Conservation (phyloP, 1,139 yeast species). For the Zygotorulaspora mrakii region DNA sequence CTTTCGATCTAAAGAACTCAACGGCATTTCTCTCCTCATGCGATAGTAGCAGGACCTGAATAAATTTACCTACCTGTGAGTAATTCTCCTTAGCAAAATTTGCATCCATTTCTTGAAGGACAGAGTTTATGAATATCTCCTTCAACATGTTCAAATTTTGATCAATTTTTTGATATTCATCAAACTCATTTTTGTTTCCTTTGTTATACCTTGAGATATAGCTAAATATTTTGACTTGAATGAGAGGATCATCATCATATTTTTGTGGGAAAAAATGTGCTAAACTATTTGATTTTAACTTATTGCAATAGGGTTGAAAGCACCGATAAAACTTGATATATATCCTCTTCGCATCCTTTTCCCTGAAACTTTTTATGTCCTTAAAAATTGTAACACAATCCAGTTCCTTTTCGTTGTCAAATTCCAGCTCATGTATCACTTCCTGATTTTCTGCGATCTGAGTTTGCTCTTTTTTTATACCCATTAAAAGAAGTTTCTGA, state of each 20-base stretch:
- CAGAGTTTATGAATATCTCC: conserved; percentile 71
- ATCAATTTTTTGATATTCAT: conserved; percentile 20
- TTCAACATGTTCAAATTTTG: conserved; percentile 28
- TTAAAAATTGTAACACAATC: conserved; percentile 31
- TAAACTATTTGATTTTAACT: conserved; percentile 24
- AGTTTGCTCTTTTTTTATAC: conserved; percentile 42
- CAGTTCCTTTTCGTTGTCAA: conserved; percentile 32
- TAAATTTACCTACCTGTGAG: conserved; percentile 39
- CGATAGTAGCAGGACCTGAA: conserved; percentile 40
- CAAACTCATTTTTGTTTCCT: conserved; percentile 22
- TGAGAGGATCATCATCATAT: conserved; percentile 29
- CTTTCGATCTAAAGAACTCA: conserved; percentile 46
- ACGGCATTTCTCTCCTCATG: conserved; percentile 44
- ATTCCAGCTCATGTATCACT: conserved; percentile 23
- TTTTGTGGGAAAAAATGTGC: conserved; percentile 28
- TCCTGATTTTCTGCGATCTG: background rate
- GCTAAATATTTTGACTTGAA: conserved; percentile 29
- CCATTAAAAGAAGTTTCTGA: conserved; percentile 46
- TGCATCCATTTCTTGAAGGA: conserved; percentile 64
- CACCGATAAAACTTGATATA: conserved; percentile 20
- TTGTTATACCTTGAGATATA: conserved; percentile 24
- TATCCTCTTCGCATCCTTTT: conserved; percentile 16
- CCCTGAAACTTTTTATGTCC: conserved; percentile 16
- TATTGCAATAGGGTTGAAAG: conserved; percentile 26
- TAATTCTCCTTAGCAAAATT: conserved; percentile 53